These are phyloP conservation scores for Fallopia convolvulus DNA, from an alignment of 148 eudicot species.

Conservation along the genomic window DNA sequence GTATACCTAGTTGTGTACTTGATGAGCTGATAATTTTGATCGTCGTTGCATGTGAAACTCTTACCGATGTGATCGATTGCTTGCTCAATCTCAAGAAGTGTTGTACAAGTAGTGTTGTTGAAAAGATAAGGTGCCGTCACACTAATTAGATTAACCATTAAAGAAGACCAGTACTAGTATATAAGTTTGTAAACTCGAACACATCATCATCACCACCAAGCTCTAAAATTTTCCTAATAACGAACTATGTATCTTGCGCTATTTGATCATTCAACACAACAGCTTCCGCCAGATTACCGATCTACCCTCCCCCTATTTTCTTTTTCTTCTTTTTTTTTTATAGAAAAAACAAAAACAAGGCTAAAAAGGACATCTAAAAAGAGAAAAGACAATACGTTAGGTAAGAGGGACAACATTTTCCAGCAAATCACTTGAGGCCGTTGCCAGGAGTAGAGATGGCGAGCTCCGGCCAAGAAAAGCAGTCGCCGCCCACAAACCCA, in stretches of 20 bases:
- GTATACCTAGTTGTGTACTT: too few species aligned
- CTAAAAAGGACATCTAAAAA: background rate
- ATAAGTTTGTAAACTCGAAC: background rate
- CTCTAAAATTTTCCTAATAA: background rate
- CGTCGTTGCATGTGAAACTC: background rate
- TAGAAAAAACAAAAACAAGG: background rate
- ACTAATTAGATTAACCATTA: too few species aligned
- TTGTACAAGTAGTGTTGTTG: background rate
- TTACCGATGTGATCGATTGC: too few species aligned
- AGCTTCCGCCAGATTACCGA: background rate
- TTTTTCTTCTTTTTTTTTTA: too few species aligned
- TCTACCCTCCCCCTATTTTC: background rate
- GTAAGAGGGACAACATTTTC: background rate
- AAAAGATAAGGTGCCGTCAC: too few species aligned
- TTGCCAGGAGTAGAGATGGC: constrained; percentile 51
- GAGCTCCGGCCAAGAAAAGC: constrained; percentile 48
- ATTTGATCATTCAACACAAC: background rate
- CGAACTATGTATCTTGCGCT: background rate
- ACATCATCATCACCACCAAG: background rate
- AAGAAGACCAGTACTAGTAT: background rate
- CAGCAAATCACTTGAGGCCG: constrained; percentile 26
- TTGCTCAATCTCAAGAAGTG: too few species aligned
- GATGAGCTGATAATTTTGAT: background rate
- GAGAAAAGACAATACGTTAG: background rate
- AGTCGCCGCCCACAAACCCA: constrained; percentile 31